phyloP scores from a whole-genome alignment of 352 stramenopile genomes.

The Phytophthora macrochlamydospora region DNA sequence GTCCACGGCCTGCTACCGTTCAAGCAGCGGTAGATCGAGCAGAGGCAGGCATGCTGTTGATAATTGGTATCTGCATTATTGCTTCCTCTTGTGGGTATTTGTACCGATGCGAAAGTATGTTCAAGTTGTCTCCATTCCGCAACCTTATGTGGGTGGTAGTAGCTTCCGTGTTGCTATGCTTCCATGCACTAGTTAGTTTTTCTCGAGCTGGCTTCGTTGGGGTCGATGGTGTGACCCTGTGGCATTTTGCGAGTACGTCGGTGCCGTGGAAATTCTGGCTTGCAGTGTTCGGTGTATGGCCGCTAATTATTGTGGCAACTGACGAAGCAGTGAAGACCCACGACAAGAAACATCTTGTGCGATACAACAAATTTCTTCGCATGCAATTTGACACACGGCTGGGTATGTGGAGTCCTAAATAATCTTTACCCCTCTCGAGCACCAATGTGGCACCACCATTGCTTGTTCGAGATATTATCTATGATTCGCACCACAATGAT shows the following conservation, averaged over 20 bases:
- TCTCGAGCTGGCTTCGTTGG: slow-evolving; percentile 52
- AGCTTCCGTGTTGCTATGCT: slow-evolving; percentile 39
- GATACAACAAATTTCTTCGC: slow-evolving; percentile 86
- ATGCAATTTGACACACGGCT: slow-evolving; percentile 91
- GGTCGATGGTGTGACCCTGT: slow-evolving; percentile 54
- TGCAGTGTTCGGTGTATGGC: slow-evolving; percentile 55
- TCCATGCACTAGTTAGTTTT: slow-evolving; percentile 58
- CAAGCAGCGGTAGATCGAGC: slow-evolving; percentile 70
- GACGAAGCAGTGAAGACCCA: slow-evolving; percentile 80
- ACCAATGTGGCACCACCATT: too few species aligned
- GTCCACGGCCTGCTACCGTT: slow-evolving; percentile 52
- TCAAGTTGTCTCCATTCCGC: slow-evolving; percentile 64
- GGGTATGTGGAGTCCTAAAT: slow-evolving; percentile 90
- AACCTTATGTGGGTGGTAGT: slow-evolving; percentile 72
- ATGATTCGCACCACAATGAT: too few species aligned
- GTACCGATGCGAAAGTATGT: slow-evolving; percentile 80
- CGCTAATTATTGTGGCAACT: slow-evolving; percentile 55
- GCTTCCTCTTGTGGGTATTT: slow-evolving; percentile 74
- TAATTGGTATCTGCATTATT: slow-evolving; percentile 69
- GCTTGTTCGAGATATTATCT: too few species aligned
- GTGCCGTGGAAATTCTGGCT: slow-evolving; percentile 75
- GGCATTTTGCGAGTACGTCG: slow-evolving; percentile 46
- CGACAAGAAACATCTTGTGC: slow-evolving; percentile 71
- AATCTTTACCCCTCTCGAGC: slow-evolving; percentile 7
- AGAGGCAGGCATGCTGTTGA: slow-evolving; percentile 75